Base-by-base conservation (phyloP, 306 rosid genomes). In the Trifolium pratense region DNA sequence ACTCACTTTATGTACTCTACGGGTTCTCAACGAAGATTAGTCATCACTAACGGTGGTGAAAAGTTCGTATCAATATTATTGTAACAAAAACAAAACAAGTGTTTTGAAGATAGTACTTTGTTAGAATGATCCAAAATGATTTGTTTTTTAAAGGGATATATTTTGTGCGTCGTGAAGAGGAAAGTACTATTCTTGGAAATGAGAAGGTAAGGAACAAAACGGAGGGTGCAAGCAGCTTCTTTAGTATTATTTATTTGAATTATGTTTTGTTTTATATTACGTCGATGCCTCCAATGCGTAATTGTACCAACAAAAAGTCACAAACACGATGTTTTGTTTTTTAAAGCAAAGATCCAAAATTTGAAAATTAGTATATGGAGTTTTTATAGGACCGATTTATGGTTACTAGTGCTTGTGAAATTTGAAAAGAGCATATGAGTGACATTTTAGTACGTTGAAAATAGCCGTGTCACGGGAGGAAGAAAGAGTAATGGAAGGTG, bases 381-480 rank as follows among this genome's bases (percentile, higher is more conserved):
- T 68, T 70, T 70, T 63, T 46, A 56, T 25, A 21, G 59, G 73
- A 82, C 80, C 58, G 46, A 42, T 73, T 77, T 49, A 66, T 67
- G 56, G 60, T 8, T 12, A n/a, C 16, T 15, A 49, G 65, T 39
- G 73, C 3, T 58, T 46, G 76, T 46, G 76, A 42, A 63, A 51
- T 51, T 49, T 62, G 73, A 64, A 42, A 37, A n/a, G 51, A 7
- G 43, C 11, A 29, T 48, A 29, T 46, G 15, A 66, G 74, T 40
- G 78, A 37, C 66, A 43, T 45, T 58, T 49, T 62, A n/a, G 62
- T 56, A 25, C 13, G 25, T 11, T 36, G 7, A n/a, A 31, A 25
- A n/a, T 59, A n/a, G 18, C 17, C 18, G 11, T 56, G 25, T 3
- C 5, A 1, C 9, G 43, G 10, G 25, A 61, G 14, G 42, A 32